Evolutionary conservation across 768 basidiomycete genomes (phyloP).

Genomic region (Agaricus blazei): DNA sequence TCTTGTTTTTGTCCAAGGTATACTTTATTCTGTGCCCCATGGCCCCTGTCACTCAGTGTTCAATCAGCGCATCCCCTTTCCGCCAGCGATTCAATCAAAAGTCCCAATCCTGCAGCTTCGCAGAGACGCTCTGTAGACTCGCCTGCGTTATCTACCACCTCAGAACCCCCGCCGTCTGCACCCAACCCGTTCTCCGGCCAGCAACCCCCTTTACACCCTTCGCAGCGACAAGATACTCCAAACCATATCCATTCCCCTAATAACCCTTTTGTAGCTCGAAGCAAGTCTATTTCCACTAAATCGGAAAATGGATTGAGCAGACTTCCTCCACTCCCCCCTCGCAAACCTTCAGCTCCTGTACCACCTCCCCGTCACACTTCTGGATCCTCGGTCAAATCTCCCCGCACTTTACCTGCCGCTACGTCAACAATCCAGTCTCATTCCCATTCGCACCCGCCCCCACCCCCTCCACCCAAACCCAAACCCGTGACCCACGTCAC

Average conservation of each 20-base stretch:
- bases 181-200: conserved; percentile 15
- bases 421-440: conserved; percentile 13
- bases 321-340: conserved; percentile 47
- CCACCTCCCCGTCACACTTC: conserved; percentile 36
- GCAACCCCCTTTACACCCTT: conserved; percentile 23
- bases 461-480: conserved; percentile 13
- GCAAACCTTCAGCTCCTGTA: conserved; percentile 31
- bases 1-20: conserved; percentile 76
- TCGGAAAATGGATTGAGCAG: conserved; percentile 17
- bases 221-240: conserved; percentile 19
- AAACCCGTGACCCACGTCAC: conserved; percentile 38
- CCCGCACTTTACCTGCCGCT: conserved; percentile 15
- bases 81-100: neutral
- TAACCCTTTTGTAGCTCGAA: conserved; percentile 34
- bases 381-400: conserved; percentile 14
- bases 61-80: conserved; percentile 1
- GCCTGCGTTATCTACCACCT: neutral
- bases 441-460: conserved; percentile 15
- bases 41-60: neutral
- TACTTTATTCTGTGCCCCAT: conserved; percentile 8
- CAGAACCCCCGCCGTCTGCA: conserved; percentile 6
- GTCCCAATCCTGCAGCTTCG: neutral
- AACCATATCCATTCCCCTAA: conserved; percentile 20
- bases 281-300: conserved; percentile 10
- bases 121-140: neutral